A percentile compares a stretch with the other conserved stretches of the same genome.
phyloP scores from a whole-genome alignment of 768 basidiomycete genomes.

The Serendipita sp. region DNA sequence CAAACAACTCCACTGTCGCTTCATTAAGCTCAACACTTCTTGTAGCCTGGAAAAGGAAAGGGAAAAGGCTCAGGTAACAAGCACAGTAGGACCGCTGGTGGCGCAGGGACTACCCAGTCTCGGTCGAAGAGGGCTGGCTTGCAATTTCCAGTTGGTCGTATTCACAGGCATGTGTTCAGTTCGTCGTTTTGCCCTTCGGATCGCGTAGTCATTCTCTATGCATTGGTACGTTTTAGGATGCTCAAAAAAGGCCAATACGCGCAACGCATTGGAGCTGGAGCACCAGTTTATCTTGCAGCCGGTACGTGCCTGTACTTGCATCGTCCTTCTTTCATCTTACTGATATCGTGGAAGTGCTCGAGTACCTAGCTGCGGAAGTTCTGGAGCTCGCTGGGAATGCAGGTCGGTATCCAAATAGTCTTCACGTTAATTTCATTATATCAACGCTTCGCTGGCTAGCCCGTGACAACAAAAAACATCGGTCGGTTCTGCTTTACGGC shows the following conservation, averaged over 20 bases:
- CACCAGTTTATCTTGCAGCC: constrained; percentile 39
- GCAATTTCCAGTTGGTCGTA: constrained; percentile 83
- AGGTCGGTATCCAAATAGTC: constrained; percentile 31
- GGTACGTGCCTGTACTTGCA: constrained; percentile 20
- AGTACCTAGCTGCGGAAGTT: constrained; percentile 86
- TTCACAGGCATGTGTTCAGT: constrained; percentile 34
- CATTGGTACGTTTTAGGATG: constrained; percentile 17
- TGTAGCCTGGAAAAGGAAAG: background rate
- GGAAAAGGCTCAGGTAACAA: constrained; percentile 4
- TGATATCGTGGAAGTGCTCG: constrained; percentile 35
- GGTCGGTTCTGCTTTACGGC: constrained; percentile 15
- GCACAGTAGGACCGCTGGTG: constrained; percentile 5
- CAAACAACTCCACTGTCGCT: no score
- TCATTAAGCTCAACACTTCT: no score
- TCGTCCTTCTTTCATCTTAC: background rate
- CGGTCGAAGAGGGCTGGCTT: constrained; percentile 18
- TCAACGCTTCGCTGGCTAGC: constrained; percentile 20
- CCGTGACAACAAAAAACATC: constrained; percentile 83
- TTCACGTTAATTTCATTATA: constrained; percentile 29
- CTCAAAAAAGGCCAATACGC: constrained; percentile 26
- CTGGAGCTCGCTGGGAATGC: constrained; percentile 83
- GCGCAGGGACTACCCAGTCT: constrained; percentile 6
- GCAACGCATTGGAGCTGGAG: constrained; percentile 25
- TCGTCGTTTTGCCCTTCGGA: no score
- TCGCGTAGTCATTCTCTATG: background rate